Percentiles rank a stretch among this genome's conserved stretches.
phyloP scores from a whole-genome alignment of 1,139 yeast genomes.

The Taphrina communis region DNA sequence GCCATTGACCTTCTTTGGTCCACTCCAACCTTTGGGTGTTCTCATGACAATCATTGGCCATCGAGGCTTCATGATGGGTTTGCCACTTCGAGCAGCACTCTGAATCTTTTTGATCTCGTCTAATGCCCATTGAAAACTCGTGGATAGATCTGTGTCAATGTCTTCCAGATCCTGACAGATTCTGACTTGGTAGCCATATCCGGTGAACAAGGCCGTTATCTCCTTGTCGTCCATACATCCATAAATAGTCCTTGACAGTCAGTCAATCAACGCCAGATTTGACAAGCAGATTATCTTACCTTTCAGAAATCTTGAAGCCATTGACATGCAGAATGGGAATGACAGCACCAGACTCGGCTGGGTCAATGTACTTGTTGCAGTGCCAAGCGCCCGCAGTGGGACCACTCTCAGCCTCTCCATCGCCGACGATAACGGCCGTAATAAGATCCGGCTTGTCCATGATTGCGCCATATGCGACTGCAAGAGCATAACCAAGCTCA shows the following conservation, averaged over 20 bases:
- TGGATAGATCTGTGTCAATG: constrained; percentile 45
- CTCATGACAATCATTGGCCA: constrained; percentile 47
- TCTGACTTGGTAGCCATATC: constrained; percentile 46
- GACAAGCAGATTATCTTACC: not conserved
- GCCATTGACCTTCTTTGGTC: constrained; percentile 46
- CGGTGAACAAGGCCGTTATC: constrained; percentile 45
- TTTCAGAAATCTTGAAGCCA: constrained; percentile 47
- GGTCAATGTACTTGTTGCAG: constrained; percentile 46
- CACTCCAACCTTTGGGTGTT: constrained; percentile 47
- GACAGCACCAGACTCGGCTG: constrained; percentile 47
- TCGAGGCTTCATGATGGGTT: constrained; percentile 46
- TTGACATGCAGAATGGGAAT: constrained; percentile 46
- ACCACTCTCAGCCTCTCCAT: constrained; percentile 48
- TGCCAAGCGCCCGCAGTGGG: constrained; percentile 48
- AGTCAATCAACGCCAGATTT: not conserved
- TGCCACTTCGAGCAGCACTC: constrained; percentile 45
- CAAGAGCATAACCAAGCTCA: constrained; percentile 47
- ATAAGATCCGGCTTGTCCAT: constrained; percentile 47
- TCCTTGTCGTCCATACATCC: constrained; percentile 47
- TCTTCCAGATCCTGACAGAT: constrained; percentile 45
- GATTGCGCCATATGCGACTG: constrained; percentile 46
- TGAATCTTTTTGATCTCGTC: constrained; percentile 45
- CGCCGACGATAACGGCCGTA: constrained; percentile 46
- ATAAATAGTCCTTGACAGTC: constrained; percentile 43
- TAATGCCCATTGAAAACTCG: constrained; percentile 46